Evolutionary conservation across 2,329 filamentous ascomycete species (phyloP), one percentile per base, ranked within the genome.

Genomic region (Annulohypoxylon truncatum): DNA sequence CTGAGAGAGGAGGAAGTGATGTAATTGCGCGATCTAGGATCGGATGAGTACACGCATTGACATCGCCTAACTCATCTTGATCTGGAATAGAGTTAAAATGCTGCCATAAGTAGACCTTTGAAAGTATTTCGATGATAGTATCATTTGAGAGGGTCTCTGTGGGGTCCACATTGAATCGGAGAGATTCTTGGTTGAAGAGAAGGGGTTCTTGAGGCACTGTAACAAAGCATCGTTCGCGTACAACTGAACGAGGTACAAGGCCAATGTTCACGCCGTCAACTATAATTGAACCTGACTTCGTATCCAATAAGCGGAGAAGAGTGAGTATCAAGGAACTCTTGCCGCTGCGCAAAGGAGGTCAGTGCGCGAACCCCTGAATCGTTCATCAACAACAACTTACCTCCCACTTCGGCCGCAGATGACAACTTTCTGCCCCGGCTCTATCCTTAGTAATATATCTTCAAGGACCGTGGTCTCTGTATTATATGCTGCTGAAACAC

Each of bases 341-440:
- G 0, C 81, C 81, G 56, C 80, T 81, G 46, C 44, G 46, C 44
- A 46, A 20, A 52, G 1, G 22, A 48, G 26, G 22, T 66, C 20
- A 68, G 51, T 13, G 24, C 12, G 6, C 9, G 29, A 9, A 1
- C 20, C 29, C 24, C 29, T 28, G 12, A 55, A 22, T 15, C 26
- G n/a, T 28, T 15, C 6, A 38, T 18, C 2, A 4, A 22, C 2
- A 7, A 26, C 18, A 6, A 55, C 75, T 72, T 72, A 79, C 80
- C 80, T 82, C 64, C 83, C 85, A 22, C 82, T 88, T 1, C 85
- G 79, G 1, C 86, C 86, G 44, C 83, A 85, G 4, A 88, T 78
- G 2, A 82, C 77, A n/a, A 84, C 73, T 69, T 82, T 82, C 69
- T 85, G 78, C 6, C 85, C 85, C 0, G 82, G 71, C 38, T 70